These are phyloP conservation scores for Fragaria iinumae DNA, from an alignment of 306 rosid species.

Conservation along the genomic window DNA sequence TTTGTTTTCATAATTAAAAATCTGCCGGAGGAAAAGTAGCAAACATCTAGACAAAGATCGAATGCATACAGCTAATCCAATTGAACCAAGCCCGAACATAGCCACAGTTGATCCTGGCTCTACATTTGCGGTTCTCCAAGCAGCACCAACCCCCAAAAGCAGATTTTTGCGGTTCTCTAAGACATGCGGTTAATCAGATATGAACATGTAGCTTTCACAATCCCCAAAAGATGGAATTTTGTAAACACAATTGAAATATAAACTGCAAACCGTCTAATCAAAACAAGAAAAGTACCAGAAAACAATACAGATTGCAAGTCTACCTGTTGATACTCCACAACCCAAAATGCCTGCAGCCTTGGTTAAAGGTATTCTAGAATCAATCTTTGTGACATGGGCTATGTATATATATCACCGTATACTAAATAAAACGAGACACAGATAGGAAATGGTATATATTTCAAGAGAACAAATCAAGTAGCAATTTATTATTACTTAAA, in stretches of 20 bases:
- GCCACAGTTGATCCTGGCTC: conserved; percentile 73
- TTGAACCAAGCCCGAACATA: conserved; percentile 74
- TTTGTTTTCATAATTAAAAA: no score
- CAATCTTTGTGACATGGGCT: conserved; percentile 53
- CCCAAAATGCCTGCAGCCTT: no score
- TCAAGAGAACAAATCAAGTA: no score
- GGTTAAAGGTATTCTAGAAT: no score
- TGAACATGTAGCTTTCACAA: no score
- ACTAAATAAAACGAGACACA: conserved; percentile 75
- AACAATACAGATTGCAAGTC: neutral
- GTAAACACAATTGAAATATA: no score
- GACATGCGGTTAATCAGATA: no score
- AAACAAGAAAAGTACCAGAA: no score
- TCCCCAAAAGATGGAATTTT: no score
- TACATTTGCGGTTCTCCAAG: conserved; percentile 82
- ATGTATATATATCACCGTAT: conserved; percentile 56
- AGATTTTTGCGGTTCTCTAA: neutral
- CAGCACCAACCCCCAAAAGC: conserved; percentile 79
- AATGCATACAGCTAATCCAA: conserved; percentile 75
- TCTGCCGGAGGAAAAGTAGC: neutral
- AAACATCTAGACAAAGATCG: neutral
- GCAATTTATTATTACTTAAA: no score
- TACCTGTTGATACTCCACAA: conserved; percentile 23
- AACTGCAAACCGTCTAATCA: no score
- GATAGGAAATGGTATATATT: conserved; percentile 51